Evolutionary conservation across 441 rosid genomes (phyloP).

Genomic region (Omphalea diandra): DNA sequence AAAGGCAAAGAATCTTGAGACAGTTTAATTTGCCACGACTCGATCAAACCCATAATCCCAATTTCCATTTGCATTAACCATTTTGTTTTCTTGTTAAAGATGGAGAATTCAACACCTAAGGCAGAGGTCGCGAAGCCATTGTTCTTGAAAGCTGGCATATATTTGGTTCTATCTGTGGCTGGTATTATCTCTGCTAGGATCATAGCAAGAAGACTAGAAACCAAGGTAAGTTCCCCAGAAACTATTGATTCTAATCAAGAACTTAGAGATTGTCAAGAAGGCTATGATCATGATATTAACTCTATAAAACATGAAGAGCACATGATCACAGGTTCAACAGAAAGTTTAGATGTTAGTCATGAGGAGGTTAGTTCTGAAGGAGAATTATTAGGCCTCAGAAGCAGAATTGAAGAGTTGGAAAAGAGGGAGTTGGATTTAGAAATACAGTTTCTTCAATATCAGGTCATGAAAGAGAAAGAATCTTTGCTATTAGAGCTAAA

Average conservation of each 20-base stretch:
- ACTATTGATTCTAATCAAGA: conserved; percentile 22
- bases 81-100: background rate
- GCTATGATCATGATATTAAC: conserved; percentile 9
- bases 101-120: conserved; percentile 40
- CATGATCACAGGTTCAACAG: background rate
- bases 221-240: conserved; percentile 23
- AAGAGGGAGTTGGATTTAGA: conserved; percentile 45
- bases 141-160: conserved; percentile 59
- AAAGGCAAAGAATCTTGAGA: conserved; percentile 44
- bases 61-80: background rate
- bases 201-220: conserved; percentile 33
- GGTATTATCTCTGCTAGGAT: conserved; percentile 56
- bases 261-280: conserved; percentile 15
- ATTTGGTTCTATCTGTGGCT: conserved; percentile 55
- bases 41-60: conserved; percentile 8
- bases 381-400: conserved; percentile 38
- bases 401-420: conserved; percentile 44
- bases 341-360: conserved; percentile 14
- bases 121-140: conserved; percentile 49
- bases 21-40: conserved; percentile 14
- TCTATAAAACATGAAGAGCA: conserved; percentile 29
- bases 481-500: conserved; percentile 49
- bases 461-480: conserved; percentile 57
- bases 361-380: conserved; percentile 20
- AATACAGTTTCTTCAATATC: conserved; percentile 41